These are phyloP conservation scores for Trichosanthes truncata DNA, from an alignment of 306 rosid species.

Conservation along the genomic window DNA sequence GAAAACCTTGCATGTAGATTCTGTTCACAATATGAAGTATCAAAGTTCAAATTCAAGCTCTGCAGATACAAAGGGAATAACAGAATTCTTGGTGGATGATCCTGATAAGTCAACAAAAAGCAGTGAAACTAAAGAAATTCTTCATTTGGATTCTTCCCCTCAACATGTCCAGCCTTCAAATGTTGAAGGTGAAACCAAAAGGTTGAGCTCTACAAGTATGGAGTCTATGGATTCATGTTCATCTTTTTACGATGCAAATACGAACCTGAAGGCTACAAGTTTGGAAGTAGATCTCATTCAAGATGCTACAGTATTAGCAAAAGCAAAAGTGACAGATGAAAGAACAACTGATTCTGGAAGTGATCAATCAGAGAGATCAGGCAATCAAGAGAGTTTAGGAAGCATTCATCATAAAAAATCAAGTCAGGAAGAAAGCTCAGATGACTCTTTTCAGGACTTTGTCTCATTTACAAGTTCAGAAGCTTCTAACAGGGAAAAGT, in stretches of 20 bases:
- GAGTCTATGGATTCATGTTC: constrained; percentile 27
- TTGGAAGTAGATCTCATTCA: not conserved
- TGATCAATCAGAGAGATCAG: not conserved
- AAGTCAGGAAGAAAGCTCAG: constrained; percentile 4
- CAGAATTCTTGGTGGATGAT: not conserved
- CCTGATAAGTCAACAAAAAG: not conserved
- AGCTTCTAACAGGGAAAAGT: constrained; percentile 14
- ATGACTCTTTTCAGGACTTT: constrained; percentile 16
- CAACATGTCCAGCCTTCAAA: not conserved
- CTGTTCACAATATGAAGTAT: constrained; percentile 28
- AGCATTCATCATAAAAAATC: not conserved
- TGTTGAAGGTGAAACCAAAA: constrained; percentile 22
- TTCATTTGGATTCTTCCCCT: not conserved
- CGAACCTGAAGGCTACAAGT: not conserved
- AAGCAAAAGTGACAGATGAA: not conserved
- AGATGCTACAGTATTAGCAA: not conserved
- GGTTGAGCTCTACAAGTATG: constrained; percentile 21
- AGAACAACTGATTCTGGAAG: not conserved
- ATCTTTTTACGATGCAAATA: constrained; percentile 16
- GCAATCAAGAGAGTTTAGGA: not conserved
- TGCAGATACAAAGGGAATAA: constrained; percentile 21
- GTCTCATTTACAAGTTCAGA: constrained; percentile 12
- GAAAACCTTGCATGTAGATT: constrained; percentile 71
- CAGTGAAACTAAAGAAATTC: not conserved
- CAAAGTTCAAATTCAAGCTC: constrained; percentile 30